These are phyloP conservation scores for Coemansia sp. DNA, from an alignment of 192 early-diverging fungal species.

Conservation along the genomic window DNA sequence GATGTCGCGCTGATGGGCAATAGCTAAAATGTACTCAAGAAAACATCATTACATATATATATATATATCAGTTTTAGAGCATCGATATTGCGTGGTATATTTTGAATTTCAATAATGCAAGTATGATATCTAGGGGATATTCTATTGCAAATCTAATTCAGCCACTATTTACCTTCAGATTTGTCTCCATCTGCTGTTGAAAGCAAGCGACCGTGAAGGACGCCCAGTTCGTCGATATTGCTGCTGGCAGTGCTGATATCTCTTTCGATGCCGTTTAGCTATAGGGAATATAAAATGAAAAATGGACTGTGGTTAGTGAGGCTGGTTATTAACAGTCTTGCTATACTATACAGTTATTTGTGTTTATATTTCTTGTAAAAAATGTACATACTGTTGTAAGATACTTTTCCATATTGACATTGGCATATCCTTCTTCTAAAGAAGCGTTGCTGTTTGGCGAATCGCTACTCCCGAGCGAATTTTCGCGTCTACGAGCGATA, in stretches of 20 bases:
- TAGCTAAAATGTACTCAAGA: slow-evolving; percentile 17
- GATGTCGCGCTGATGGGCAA: slow-evolving; percentile 45
- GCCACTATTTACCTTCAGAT: slow-evolving; percentile 40
- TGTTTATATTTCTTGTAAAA: no score
- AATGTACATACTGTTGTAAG: slow-evolving; percentile 29
- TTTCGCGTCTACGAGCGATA: slow-evolving; percentile 19
- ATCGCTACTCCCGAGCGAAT: slow-evolving; percentile 10
- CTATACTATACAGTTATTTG: not conserved
- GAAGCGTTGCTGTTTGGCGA: slow-evolving; percentile 24
- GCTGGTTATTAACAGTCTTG: not conserved
- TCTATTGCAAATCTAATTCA: no score
- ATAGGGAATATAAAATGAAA: slow-evolving; percentile 3
- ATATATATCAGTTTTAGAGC: no score
- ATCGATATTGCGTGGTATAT: no score
- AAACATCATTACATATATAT: no score
- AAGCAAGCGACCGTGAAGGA: slow-evolving; percentile 36
- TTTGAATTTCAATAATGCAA: no score
- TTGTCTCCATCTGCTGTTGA: slow-evolving; percentile 45
- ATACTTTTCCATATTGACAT: slow-evolving; percentile 49
- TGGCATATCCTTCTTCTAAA: slow-evolving; percentile 10
- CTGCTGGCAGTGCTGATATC: slow-evolving; percentile 32
- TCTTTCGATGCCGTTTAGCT: slow-evolving; percentile 40
- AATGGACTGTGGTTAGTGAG: not conserved
- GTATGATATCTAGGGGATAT: no score
- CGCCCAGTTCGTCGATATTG: slow-evolving; percentile 37